These are phyloP conservation scores for Wakefieldia striispora DNA, from an alignment of 768 basidiomycete species.

Conservation along the genomic window DNA sequence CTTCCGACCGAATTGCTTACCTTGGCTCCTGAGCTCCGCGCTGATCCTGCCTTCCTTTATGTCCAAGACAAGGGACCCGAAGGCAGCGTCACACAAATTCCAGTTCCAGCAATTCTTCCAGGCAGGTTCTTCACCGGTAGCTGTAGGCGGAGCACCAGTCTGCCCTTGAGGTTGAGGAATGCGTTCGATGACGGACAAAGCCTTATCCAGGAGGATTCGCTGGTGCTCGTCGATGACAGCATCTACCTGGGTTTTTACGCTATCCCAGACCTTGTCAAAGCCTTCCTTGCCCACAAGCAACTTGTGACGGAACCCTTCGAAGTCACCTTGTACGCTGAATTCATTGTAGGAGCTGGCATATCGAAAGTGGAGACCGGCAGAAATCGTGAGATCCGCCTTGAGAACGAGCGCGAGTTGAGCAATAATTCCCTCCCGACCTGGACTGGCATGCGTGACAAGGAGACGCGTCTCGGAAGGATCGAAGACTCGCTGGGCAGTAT, in stretches of 20 bases:
- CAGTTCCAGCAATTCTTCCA: constrained; percentile 99
- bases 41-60: constrained; percentile 91
- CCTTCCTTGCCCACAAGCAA: constrained; percentile 71
- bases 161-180: constrained; percentile 56
- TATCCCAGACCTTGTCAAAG: constrained; percentile 94
- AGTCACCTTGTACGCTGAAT: constrained; percentile 88
- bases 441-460: constrained; percentile 87
- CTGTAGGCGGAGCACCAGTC: constrained; percentile 40
- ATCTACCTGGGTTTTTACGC: constrained; percentile 88
- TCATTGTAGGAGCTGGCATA: constrained; percentile 97
- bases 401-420: constrained; percentile 85
- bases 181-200: constrained; percentile 78
- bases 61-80: constrained; percentile 84
- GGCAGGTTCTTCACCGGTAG: constrained; percentile 77
- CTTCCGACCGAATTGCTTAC: constrained; percentile 39
- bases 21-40: constrained; percentile 90
- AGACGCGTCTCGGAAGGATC: constrained; percentile 93
- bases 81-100: constrained; percentile 96
- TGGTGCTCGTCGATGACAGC: constrained; percentile 90
- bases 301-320: constrained; percentile 84
- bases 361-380: constrained; percentile 95
- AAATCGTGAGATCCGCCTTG: constrained; percentile 93
- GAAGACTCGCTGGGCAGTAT: constrained; percentile 92
- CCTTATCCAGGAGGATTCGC: constrained; percentile 84
- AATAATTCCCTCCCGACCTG: constrained; percentile 91